Conservation (phyloP, 2,329 filamentous ascomycete species). For the Aspergillus latus region DNA sequence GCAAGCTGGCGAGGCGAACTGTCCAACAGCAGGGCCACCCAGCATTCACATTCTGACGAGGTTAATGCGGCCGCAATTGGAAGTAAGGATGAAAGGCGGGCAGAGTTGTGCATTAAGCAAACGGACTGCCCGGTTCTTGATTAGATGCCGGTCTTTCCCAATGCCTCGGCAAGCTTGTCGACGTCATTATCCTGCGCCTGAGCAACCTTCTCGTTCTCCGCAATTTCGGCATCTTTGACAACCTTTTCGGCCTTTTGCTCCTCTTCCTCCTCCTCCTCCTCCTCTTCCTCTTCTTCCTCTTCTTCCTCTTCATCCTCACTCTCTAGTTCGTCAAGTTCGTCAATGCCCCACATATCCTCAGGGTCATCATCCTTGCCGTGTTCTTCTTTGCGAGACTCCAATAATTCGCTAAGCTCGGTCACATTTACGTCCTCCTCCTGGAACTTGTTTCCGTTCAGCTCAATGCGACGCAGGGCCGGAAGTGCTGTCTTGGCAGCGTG, state of each 20-base stretch:
- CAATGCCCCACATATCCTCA: conserved; percentile 81
- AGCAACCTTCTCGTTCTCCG: conserved; percentile 62
- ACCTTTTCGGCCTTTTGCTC: conserved; percentile 65
- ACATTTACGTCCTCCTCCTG: conserved; percentile 77
- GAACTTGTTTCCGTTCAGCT: conserved; percentile 96
- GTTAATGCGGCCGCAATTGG: neutral
- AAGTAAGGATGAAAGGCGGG: neutral
- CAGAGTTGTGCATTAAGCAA: neutral
- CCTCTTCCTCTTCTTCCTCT: conserved; percentile 66
- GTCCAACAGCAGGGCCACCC: neutral
- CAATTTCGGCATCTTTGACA: conserved; percentile 63
- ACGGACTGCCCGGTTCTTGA: neutral
- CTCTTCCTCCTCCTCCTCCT: conserved; percentile 67
- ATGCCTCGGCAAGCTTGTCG: conserved; percentile 72
- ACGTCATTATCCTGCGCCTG: conserved; percentile 78
- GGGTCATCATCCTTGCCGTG: conserved; percentile 59
- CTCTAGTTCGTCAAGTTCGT: conserved; percentile 82
- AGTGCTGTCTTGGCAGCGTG: conserved; percentile 67
- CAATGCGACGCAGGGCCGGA: conserved; percentile 77
- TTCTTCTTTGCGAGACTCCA: conserved; percentile 77
- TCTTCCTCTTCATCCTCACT: conserved; percentile 69
- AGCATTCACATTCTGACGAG: neutral
- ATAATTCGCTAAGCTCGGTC: conserved; percentile 64
- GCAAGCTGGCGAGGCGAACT: neutral
- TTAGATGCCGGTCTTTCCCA: conserved; percentile 65